Evolutionary conservation across 176 grass and related monocot species (phyloP), one percentile per base, ranked within the genome.

Genomic region (Phoenix roebelenii): DNA sequence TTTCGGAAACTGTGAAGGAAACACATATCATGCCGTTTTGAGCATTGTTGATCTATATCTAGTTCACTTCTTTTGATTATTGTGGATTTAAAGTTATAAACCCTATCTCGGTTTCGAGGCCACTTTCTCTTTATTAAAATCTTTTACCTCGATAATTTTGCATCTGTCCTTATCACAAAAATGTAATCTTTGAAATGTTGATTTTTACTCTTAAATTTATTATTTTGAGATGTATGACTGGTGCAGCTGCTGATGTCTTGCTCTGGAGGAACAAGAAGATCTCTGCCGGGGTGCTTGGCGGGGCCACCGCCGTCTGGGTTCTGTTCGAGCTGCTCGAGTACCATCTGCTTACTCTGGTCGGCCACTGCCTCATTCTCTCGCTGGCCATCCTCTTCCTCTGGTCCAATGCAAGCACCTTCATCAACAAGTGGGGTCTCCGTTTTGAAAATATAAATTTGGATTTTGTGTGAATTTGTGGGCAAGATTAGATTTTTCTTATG

Each of bases 251-350:
- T 81, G 79, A 92, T 74, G 81, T 92, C 22, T 79, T 98, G 22
- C 39, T 98, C 65, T 98, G 93, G 93, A 98, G 84, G 84, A 78
- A 98, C 35, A 98, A 62, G 81, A 88, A 92, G 74, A 74, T 88
- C 50, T 98, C 93, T 25, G 93, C 78, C 73, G 84, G 84, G 54
- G 80, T 92, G 18, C 88, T 98, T n/a, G 78, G 84, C 51, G 81
- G 57, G 55, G 84, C 73, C 54, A 92, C 87, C 5, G 76, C 69
- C 56, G 65, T 85, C 30, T 98, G 93, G 93, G 59, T 92, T 63
- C 25, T 92, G 5, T 92, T 98, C 54, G 88, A 98, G 80, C 76
- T 85, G 49, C 56, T 92, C 59, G 93, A 72, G 28, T 98, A 85
- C 84, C 93, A 85, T 76, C 88, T 98, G 25, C 65, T 92, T 32